Evolutionary conservation across 2,329 filamentous ascomycete genomes (phyloP), one percentile per base, ranked within the genome.

Genomic region (Dactylella cylindrospora): DNA sequence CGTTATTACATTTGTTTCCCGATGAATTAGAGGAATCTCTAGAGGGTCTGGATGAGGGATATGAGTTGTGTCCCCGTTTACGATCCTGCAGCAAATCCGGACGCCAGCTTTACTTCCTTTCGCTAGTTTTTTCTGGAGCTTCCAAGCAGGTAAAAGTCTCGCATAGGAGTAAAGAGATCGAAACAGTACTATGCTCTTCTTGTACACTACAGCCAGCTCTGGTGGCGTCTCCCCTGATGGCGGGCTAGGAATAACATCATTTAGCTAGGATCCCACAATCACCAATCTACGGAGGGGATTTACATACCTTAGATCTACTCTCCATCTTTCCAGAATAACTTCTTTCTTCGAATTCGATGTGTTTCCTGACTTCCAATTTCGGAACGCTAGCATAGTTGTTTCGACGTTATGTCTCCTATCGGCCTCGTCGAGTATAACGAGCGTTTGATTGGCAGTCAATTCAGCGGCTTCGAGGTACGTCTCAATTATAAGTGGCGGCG

Each of bases 131-230:
- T 87, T 85, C 70, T 86, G 83, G 70, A 95, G 86, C 74, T 85
- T 94, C 84, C 86, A 95, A 19, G 86, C 84, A 2, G 93, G 93
- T 64, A 95, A 76, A 64, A 96, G 80, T 68, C 88, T 85, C 32
- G 88, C 82, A 50, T 87, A 86, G 43, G 88, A 83, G 72, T 88
- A 95, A 38, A 98, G 79, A 1, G 90, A 90, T 61, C 93, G 82
- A 74, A 97, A 96, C 68, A 96, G 83, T 67, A 97, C 86, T 66
- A 98, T 95, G 68, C 88, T 89, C 75, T 95, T 93, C 76, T 98
- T 98, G 79, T 98, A 98, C 57, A 95, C 84, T 46, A 88, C 91
- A 10, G 93, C 90, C 45, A 97, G 76, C 25, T 81, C 76, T 39
- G 80, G 77, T 47, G 53, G 25, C 8, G 38, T 20, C 20, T 64